Conservation (phyloP, 23 red algal genomes). For the Chondrus crispus region DNA sequence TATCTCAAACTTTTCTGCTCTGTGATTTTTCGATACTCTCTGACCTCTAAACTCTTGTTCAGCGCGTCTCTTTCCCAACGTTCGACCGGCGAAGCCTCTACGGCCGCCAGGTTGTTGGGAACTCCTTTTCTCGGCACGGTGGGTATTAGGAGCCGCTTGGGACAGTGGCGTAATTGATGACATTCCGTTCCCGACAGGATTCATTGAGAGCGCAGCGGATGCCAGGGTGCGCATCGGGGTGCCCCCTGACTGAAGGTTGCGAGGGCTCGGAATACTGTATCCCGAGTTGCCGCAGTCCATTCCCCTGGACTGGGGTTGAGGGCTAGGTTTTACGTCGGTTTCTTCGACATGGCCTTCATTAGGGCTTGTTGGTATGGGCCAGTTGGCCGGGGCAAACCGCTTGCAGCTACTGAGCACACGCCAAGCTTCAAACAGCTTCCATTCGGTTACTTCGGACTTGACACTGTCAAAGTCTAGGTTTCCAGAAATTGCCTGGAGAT, state of each 20-base stretch:
- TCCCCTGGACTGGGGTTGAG: neutral
- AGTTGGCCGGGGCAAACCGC: constrained; percentile 25
- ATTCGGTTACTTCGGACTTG: constrained; percentile 11
- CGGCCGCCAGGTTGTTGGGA: neutral
- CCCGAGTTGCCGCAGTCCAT: neutral
- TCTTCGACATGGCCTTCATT: neutral
- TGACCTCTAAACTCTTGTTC: neutral
- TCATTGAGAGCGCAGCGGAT: neutral
- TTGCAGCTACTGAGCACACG: neutral
- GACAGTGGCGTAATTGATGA: neutral
- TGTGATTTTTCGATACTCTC: neutral
- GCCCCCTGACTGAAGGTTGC: neutral
- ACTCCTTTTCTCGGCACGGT: neutral
- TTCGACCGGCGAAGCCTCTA: neutral
- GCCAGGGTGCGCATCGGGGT: constrained; percentile 20
- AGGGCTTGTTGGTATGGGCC: too few species aligned
- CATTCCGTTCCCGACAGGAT: neutral
- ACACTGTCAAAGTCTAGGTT: constrained; percentile 41
- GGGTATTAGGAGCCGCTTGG: neutral
- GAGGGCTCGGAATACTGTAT: neutral
- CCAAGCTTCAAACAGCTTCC: constrained; percentile 56
- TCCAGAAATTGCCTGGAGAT: constrained; percentile 15
- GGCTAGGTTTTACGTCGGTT: neutral
- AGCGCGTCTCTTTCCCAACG: neutral
- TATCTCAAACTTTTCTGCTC: constrained; percentile 3